Evolutionary conservation across 192 early-diverging fungal species (phyloP).

Genomic region (Coemansia sp.): DNA sequence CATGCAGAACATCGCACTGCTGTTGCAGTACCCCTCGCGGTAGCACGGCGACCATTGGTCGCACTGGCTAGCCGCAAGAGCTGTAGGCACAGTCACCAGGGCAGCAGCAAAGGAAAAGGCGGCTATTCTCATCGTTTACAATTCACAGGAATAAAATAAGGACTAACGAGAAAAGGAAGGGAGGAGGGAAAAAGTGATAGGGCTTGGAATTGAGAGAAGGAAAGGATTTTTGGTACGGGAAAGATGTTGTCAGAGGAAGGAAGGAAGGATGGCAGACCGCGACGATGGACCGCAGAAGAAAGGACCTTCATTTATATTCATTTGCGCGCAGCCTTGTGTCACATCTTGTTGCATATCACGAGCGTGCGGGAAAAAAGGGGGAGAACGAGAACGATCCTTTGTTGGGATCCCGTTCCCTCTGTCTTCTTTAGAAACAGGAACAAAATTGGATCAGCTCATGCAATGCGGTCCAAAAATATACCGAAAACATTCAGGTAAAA

Average conservation of each 20-base stretch:
- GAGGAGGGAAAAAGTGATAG: neutral
- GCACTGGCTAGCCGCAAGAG: conserved; percentile 34
- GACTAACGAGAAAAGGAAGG: too few relatives aligned
- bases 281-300: neutral
- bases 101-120: conserved; percentile 16
- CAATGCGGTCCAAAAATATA: too few relatives aligned
- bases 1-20: conserved; percentile 47
- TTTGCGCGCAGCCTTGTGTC: too few relatives aligned
- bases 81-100: conserved; percentile 21
- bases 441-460: too few relatives aligned
- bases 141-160: too few relatives aligned
- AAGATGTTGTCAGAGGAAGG: neutral
- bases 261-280: neutral
- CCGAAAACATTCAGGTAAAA: too few relatives aligned
- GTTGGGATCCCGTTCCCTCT: too few relatives aligned
- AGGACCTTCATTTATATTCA: neutral
- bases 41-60: conserved; percentile 50
- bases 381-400: too few relatives aligned
- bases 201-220: neutral
- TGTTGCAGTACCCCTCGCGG: conserved; percentile 54
- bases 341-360: too few relatives aligned
- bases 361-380: too few relatives aligned
- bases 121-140: conserved; percentile 24
- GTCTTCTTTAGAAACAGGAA: too few relatives aligned
- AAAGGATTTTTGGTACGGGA: neutral